Evolutionary conservation across 345 rosid genomes (phyloP).

Genomic region (Bretschneidera sinensis): DNA sequence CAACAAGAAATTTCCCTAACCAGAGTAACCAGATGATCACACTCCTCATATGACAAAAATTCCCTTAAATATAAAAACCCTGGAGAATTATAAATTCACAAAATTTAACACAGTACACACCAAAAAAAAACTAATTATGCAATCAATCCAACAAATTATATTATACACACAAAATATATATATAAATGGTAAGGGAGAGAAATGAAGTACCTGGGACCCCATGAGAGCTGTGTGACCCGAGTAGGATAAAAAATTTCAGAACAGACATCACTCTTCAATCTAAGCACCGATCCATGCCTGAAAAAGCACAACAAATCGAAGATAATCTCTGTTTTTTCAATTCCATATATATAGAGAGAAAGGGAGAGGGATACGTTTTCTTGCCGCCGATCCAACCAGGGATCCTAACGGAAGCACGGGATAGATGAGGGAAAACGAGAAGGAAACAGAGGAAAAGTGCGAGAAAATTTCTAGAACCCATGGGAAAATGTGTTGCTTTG

Average conservation of each 20-base stretch:
- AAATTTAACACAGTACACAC: not conserved
- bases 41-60: constrained; percentile 67
- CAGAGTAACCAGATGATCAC: constrained; percentile 80
- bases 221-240: constrained; percentile 79
- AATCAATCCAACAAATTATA: no score
- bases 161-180: not conserved
- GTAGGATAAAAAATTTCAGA: constrained; percentile 65
- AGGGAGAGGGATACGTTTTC: constrained; percentile 26
- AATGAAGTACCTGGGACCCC: constrained; percentile 66
- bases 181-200: not conserved
- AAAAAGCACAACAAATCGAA: constrained; percentile 8
- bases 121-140: not conserved
- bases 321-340: constrained; percentile 6
- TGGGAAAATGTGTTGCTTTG: constrained; percentile 8
- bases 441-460: constrained; percentile 34
- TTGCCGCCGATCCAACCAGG: constrained; percentile 26
- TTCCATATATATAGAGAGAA: not conserved
- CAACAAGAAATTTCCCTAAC: no score
- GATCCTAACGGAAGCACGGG: constrained; percentile 24
- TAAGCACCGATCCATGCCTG: constrained; percentile 45
- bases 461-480: constrained; percentile 44
- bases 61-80: constrained; percentile 75
- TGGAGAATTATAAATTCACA: constrained; percentile 28
- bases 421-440: constrained; percentile 28
- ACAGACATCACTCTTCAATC: constrained; percentile 39